A percentile compares a stretch with the other conserved stretches of the same genome.
Evolutionary conservation across 2,329 filamentous ascomycete genomes (phyloP).

Genomic region (Leptographium flavum): DNA sequence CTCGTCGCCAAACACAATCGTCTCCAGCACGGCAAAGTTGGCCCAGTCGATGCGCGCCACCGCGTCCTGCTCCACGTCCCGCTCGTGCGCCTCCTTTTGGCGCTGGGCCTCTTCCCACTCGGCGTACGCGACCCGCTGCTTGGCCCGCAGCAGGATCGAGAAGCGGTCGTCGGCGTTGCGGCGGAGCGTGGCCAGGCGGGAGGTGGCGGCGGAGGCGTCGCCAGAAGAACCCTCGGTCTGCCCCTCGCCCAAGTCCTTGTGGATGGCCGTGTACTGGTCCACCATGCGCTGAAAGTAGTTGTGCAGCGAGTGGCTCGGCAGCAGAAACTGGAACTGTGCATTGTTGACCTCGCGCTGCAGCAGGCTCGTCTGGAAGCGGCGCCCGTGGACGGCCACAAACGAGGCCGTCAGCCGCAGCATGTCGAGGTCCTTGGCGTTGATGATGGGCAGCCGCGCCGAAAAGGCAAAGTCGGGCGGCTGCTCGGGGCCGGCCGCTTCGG

Average conservation of each 20-base stretch:
- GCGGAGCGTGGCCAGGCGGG: slow-evolving; percentile 58
- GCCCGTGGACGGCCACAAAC: slow-evolving; percentile 85
- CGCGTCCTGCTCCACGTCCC: slow-evolving; percentile 60
- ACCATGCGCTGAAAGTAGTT: slow-evolving; percentile 88
- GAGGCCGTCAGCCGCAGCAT: slow-evolving; percentile 65
- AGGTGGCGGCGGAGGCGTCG: slow-evolving; percentile 53
- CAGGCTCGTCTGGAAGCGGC: slow-evolving; percentile 79
- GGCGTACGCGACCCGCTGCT: slow-evolving; percentile 74
- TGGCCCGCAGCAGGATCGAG: slow-evolving; percentile 64
- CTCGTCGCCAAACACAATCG: slow-evolving; percentile 76
- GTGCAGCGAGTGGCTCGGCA: slow-evolving; percentile 89
- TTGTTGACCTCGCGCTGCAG: slow-evolving; percentile 82
- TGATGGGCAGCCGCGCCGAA: slow-evolving; percentile 92
- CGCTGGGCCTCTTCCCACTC: slow-evolving; percentile 77
- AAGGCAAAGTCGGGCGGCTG: slow-evolving; percentile 82
- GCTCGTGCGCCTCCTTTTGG: slow-evolving; percentile 76
- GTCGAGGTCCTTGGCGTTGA: slow-evolving; percentile 83
- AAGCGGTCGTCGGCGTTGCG: slow-evolving; percentile 67
- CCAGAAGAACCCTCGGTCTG: no score
- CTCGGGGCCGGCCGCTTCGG: slow-evolving; percentile 66
- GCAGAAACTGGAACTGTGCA: slow-evolving; percentile 90
- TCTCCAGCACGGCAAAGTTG: slow-evolving; percentile 92
- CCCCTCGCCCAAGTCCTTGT: slow-evolving; percentile 37
- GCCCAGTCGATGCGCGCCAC: slow-evolving; percentile 94
- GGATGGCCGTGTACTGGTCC: slow-evolving; percentile 78